Base-by-base conservation (phyloP, 2,329 filamentous ascomycete species). In the Trichoderma aggressivum region DNA sequence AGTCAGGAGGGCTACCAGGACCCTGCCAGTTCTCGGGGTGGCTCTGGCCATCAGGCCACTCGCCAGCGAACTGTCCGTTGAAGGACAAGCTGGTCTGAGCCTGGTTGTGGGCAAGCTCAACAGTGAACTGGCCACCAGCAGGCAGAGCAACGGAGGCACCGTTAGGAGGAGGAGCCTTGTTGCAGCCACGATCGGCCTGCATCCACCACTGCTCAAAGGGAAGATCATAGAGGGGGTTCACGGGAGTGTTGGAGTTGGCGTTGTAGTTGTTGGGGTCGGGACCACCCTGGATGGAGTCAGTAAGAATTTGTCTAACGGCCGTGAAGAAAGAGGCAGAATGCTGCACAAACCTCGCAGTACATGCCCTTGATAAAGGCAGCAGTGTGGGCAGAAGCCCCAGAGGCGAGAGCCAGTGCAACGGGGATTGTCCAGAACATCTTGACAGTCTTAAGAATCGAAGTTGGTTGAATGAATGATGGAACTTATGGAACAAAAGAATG, bases 41-140 rank as follows among this genome's bases (percentile, higher is more conserved):
- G 1, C 79, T 53, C 26, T 78, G 72, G 36, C 84, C 83, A 73
- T 85, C 84, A 0, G 82, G 82, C 84, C 84, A 86, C 16, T 81
- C 80, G 3, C 79, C 78, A 0, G 75, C 77, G 8, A 73, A 73
- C 16, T 77, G 71, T 12, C 82, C 81, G 32, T 77, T 76, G 71
- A 80, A 84, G 8, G 82, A 82, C 16, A 86, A 78, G 0, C 80
- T 84, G 0, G 84, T 85, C 65, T 81, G 79, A 5, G 78, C 83
- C 21, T 82, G 81, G 78, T 86, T 86, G 71, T 84, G 81, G 10
- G 84, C 83, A 1, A 85, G 76, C 73, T 86, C 83, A 43, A 84
- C 81, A 4, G 80, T 84, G 73, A 86, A 84, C 0, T 78, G 74
- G n/a, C 82, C 81, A 30, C 84, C 83, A 7, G 84, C 84, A 1